Percentiles rank a stretch among this genome's conserved stretches.
Evolutionary conservation across 441 rosid species (phyloP).

Genomic region (Daphne laureola): DNA sequence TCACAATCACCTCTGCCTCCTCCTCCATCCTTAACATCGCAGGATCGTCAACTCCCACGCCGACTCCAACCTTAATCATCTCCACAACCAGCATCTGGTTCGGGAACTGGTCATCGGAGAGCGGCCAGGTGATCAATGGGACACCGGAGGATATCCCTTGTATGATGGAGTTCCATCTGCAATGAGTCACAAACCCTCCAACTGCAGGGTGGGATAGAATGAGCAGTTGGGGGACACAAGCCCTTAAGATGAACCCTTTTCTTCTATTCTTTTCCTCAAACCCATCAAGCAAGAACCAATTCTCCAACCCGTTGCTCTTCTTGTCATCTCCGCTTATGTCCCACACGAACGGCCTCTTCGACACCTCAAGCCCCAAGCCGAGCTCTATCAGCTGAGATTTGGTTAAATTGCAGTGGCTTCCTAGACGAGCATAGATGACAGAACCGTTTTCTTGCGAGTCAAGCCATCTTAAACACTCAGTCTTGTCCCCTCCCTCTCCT

Average conservation of each 20-base stretch:
- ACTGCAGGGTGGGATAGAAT: conserved; percentile 30
- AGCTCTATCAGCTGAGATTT: conserved; percentile 30
- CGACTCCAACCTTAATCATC: conserved; percentile 23
- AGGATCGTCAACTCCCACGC: conserved; percentile 20
- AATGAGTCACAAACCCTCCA: conserved; percentile 37
- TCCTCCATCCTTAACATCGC: conserved; percentile 25
- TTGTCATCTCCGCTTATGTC: conserved; percentile 22
- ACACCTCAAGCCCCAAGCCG: conserved; percentile 33
- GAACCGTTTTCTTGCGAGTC: conserved; percentile 21
- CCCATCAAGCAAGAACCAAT: conserved; percentile 26
- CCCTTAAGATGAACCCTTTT: conserved; percentile 28
- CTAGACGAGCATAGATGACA: conserved; percentile 35
- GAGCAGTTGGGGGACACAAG: conserved; percentile 37
- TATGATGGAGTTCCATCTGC: conserved; percentile 33
- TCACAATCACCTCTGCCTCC: conserved; percentile 21
- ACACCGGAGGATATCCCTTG: conserved; percentile 28
- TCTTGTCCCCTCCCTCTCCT: conserved; percentile 38
- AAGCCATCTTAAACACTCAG: conserved; percentile 30
- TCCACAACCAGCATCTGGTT: conserved; percentile 29
- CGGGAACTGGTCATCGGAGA: conserved; percentile 28
- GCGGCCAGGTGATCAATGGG: conserved; percentile 35
- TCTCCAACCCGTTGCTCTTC: conserved; percentile 11
- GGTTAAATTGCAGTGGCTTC: conserved; percentile 22
- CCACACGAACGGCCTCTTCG: conserved; percentile 32
- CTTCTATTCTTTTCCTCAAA: conserved; percentile 24